Conservation (phyloP, 768 basidiomycete genomes). For the Leccinum olivaceopallidum region DNA sequence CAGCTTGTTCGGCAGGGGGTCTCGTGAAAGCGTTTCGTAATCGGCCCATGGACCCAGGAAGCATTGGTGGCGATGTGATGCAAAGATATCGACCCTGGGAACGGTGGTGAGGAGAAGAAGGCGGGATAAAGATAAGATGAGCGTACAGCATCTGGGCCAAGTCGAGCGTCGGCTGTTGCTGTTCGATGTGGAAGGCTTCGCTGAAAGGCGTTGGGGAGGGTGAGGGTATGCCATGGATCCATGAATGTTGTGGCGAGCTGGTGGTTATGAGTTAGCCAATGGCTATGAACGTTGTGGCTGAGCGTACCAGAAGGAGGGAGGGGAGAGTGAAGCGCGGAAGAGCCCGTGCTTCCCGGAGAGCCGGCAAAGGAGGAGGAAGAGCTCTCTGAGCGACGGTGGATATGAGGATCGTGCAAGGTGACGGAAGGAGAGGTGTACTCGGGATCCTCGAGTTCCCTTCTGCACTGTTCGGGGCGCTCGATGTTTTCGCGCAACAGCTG, state of each 20-base stretch:
- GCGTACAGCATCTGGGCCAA: conserved; percentile 67
- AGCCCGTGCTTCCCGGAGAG: conserved; percentile 52
- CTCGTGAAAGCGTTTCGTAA: conserved; percentile 60
- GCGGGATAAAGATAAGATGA: conserved; percentile 9
- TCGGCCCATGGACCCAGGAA: conserved; percentile 64
- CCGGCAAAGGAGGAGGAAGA: conserved; percentile 51
- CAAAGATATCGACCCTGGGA: conserved; percentile 69
- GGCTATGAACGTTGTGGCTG: neutral
- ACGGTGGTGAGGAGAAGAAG: conserved; percentile 9
- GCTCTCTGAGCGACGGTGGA: conserved; percentile 42
- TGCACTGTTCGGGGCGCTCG: too few species aligned
- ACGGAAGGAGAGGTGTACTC: too few species aligned
- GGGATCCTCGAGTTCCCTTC: too few species aligned
- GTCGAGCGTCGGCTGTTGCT: conserved; percentile 54
- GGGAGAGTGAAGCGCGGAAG: conserved; percentile 56
- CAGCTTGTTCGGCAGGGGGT: conserved; percentile 50
- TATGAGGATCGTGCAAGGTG: conserved; percentile 63
- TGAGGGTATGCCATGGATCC: conserved; percentile 49
- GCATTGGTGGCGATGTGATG: conserved; percentile 74
- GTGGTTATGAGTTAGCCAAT: conserved; percentile 34
- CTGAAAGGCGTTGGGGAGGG: conserved; percentile 57
- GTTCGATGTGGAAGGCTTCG: conserved; percentile 46
- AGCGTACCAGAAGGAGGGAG: conserved; percentile 53
- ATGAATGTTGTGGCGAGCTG: conserved; percentile 52
- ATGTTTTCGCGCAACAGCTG: too few species aligned